Percentiles rank a stretch among this genome's conserved stretches.
These are phyloP conservation scores for Curvularia spicifera DNA, from an alignment of 2,329 filamentous ascomycete genomes.

Conservation along the genomic window DNA sequence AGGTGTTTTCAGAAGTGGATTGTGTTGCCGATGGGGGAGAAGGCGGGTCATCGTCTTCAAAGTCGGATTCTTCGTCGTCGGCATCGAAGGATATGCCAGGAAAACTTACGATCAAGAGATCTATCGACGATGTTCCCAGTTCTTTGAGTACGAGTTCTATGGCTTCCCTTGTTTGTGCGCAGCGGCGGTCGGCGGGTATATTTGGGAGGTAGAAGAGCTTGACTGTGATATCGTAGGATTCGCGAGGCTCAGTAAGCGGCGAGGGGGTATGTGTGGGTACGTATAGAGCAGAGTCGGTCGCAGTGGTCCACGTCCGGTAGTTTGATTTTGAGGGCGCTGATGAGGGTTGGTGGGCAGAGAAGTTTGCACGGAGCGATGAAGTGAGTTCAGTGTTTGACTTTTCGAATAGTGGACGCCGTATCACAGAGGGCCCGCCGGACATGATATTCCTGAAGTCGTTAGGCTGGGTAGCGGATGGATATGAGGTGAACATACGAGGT, in stretches of 20 bases:
- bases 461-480: constrained; percentile 21
- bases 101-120: constrained; percentile 91
- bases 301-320: constrained; percentile 71
- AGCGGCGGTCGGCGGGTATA: constrained; percentile 68
- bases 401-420: constrained; percentile 76
- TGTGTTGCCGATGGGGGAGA: constrained; percentile 30
- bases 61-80: constrained; percentile 79
- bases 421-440: constrained; percentile 80
- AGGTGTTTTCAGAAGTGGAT: constrained; percentile 51
- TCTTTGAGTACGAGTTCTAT: constrained; percentile 81
- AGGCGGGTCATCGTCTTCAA: constrained; percentile 61
- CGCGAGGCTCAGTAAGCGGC: constrained; percentile 78
- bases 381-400: constrained; percentile 94
- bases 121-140: constrained; percentile 75
- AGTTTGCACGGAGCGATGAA: constrained; percentile 84
- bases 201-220: constrained; percentile 92
- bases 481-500: constrained; percentile 72
- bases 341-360: constrained; percentile 74
- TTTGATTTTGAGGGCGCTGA: constrained; percentile 48
- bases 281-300: constrained; percentile 62
- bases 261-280: constrained; percentile 75
- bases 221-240: constrained; percentile 90
- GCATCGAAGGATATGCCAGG: constrained; percentile 93
- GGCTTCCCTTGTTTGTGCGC: constrained; percentile 76
- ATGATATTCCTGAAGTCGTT: constrained; percentile 82